Conservation (phyloP, 371 early-diverging fungal species). For the Mortierella polycephala region DNA sequence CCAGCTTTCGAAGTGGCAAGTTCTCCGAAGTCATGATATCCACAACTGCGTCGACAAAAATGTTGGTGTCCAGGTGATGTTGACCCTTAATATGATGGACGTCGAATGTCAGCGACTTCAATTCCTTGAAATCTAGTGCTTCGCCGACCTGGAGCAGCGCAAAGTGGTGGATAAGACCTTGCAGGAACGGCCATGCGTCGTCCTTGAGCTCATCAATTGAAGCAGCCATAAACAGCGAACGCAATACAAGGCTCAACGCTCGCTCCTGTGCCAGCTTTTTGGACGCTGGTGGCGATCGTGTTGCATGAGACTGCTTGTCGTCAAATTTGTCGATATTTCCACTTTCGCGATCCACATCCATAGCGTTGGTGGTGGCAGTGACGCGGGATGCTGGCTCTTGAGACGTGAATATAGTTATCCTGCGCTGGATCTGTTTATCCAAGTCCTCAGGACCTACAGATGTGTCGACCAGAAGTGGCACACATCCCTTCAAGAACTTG, state of each 20-base stretch:
- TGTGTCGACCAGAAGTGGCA: conserved; percentile 78
- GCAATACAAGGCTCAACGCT: conserved; percentile 69
- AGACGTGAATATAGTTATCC: conserved; percentile 45
- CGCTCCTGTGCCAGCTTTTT: conserved; percentile 77
- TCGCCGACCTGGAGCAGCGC: conserved; percentile 79
- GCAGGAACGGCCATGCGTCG: conserved; percentile 75
- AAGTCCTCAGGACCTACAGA: conserved; percentile 68
- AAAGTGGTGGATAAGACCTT: conserved; percentile 79
- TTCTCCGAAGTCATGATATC: conserved; percentile 81
- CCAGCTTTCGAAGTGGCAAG: conserved; percentile 68
- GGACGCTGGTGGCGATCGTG: conserved; percentile 30
- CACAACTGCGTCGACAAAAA: conserved; percentile 84
- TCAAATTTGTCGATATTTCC: conserved; percentile 46
- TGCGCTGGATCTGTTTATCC: conserved; percentile 57
- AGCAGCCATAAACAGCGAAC: conserved; percentile 75
- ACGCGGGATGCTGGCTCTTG: conserved; percentile 18
- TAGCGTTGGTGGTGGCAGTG: conserved; percentile 29
- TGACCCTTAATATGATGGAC: conserved; percentile 54
- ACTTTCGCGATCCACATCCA: conserved; percentile 54
- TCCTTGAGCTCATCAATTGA: conserved; percentile 69
- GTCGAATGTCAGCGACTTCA: conserved; percentile 50
- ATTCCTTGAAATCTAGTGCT: conserved; percentile 68
- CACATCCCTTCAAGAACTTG: conserved; percentile 74
- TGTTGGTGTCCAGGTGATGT: conserved; percentile 62
- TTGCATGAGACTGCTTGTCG: conserved; percentile 24